A percentile compares a stretch with the other conserved stretches of the same genome.
phyloP scores from a whole-genome alignment of 495 filamentous ascomycete genomes.

The Penicillium alfredii region DNA sequence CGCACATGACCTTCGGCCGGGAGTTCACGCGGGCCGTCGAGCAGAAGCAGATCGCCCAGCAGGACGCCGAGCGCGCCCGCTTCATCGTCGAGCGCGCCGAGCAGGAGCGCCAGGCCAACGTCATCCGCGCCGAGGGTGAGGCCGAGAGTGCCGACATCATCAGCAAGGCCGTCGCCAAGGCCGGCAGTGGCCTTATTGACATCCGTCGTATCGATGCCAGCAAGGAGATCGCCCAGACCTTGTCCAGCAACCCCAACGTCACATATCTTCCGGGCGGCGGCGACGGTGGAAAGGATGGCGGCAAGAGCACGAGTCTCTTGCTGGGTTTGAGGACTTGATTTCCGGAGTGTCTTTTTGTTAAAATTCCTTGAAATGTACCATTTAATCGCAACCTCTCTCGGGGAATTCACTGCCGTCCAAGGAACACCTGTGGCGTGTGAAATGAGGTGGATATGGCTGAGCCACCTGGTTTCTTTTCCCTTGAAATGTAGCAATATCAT shows the following conservation, averaged over 20 bases:
- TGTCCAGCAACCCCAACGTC: constrained; percentile 89
- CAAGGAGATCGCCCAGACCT: constrained; percentile 88
- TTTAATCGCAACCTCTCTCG: constrained; percentile 22
- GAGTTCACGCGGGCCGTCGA: constrained; percentile 98
- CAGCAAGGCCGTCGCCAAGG: constrained; percentile 81
- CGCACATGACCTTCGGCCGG: constrained; percentile 99
- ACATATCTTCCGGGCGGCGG: constrained; percentile 84
- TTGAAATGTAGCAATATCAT: constrained; percentile 42
- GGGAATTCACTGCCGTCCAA: constrained; percentile 13
- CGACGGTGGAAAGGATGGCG: constrained; percentile 56
- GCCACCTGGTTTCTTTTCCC: constrained; percentile 17
- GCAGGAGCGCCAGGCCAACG: constrained; percentile 97
- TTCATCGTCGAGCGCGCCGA: constrained; percentile 99
- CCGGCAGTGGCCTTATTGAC: constrained; percentile 86
- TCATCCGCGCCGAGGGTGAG: constrained; percentile 96
- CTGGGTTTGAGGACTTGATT: constrained; percentile 51
- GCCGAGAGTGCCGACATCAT: constrained; percentile 95
- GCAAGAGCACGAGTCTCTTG: constrained; percentile 56
- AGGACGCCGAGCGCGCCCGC: constrained; percentile 92
- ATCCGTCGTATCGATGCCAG: constrained; percentile 96
- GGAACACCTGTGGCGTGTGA: constrained; percentile 22
- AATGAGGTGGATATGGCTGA: constrained; percentile 25
- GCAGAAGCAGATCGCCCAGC: constrained; percentile 99
- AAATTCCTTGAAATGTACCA: constrained; percentile 20
- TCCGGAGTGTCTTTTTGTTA: constrained; percentile 8